Base-by-base conservation (phyloP, 257 asterid genomes). In the Solanum boliviense region DNA sequence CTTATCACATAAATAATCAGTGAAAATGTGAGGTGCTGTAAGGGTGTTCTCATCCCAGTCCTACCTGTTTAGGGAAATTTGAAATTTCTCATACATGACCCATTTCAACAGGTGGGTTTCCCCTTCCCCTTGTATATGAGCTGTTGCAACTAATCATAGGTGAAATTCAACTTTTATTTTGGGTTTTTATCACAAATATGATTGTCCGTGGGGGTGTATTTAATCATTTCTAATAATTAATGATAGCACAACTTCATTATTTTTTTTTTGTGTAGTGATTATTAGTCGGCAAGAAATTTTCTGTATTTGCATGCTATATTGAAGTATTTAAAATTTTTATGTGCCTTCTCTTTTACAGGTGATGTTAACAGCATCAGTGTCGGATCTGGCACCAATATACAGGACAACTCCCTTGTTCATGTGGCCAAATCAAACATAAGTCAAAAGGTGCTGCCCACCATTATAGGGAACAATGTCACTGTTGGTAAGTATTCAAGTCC, bases 301-400 rank as follows among this genome's bases (percentile, higher is more conserved):
- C 29, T 11, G 18, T 85, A 4, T 83, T 48, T 86, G 13, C 70
- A 3, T 34, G 72, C 27, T 68, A 41, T 73, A 36, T 87, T 60
- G 60, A 31, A 39, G 48, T 65, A 9, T 34, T 9, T 48, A 18
- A 23, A 46, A 5, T 0, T 79, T 29, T 46, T 81, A 29, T 29
- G 41, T 46, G 29, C 68, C 68, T 46, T 82, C 2, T 88, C 27
- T 88, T 90, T 87, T 38, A 85, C 91, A 95, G 98, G 98, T 21
- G 98, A 95, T 15, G 97, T 94, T 83, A 95, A 95, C 89, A 88
- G 89, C 88, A 94, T 94, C 87, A 88, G 91, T 90, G 91, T 95
- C 83, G 98, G 98, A 56, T 89, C 94, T 88, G 94, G 98, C 89
- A 93, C 97, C 88, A 94, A 95, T 86, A 94, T 95, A 89, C 98